Evolutionary conservation across 441 rosid species (phyloP).

Genomic region (Populus trichocarpa): DNA sequence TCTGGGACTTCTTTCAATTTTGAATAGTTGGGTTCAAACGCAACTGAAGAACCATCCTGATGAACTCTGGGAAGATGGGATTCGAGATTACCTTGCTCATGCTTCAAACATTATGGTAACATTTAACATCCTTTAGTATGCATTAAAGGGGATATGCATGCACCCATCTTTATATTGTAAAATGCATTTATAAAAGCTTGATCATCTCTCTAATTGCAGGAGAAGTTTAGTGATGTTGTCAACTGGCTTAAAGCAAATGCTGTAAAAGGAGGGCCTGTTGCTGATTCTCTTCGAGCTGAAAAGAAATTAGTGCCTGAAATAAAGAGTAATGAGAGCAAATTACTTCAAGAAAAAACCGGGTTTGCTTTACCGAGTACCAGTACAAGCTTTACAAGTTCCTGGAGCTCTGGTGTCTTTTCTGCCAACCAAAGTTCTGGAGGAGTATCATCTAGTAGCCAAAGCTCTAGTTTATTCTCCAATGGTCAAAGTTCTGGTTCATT

Average conservation of each 20-base stretch:
- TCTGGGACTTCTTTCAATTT: not conserved
- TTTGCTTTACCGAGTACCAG: slow-evolving; percentile 32
- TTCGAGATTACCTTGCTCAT: slow-evolving; percentile 71
- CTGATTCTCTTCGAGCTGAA: slow-evolving; percentile 38
- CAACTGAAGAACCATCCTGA: slow-evolving; percentile 92
- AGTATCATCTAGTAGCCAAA: slow-evolving; percentile 16
- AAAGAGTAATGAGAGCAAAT: slow-evolving; percentile 39
- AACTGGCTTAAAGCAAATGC: slow-evolving; percentile 77
- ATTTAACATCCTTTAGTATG: slow-evolving; percentile 2
- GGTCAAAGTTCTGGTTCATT: slow-evolving; percentile 25
- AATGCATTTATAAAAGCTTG: not conserved
- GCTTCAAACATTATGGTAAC: slow-evolving; percentile 71
- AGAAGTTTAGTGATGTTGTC: slow-evolving; percentile 82
- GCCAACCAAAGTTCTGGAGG: slow-evolving; percentile 25
- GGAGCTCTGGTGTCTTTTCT: slow-evolving; percentile 35
- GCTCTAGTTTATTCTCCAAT: not conserved
- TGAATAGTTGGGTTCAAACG: slow-evolving; percentile 82
- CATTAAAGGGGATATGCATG: not conserved
- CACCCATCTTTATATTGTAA: not conserved
- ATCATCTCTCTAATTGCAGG: slow-evolving; percentile 36
- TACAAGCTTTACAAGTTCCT: slow-evolving; percentile 35
- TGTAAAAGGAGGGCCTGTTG: slow-evolving; percentile 42
- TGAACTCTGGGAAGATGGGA: slow-evolving; percentile 98
- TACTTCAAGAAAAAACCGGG: slow-evolving; percentile 36
- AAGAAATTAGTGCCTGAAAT: slow-evolving; percentile 41